phyloP scores from a whole-genome alignment of 2,329 filamentous ascomycete genomes.

The Bipolaris bicolor region DNA sequence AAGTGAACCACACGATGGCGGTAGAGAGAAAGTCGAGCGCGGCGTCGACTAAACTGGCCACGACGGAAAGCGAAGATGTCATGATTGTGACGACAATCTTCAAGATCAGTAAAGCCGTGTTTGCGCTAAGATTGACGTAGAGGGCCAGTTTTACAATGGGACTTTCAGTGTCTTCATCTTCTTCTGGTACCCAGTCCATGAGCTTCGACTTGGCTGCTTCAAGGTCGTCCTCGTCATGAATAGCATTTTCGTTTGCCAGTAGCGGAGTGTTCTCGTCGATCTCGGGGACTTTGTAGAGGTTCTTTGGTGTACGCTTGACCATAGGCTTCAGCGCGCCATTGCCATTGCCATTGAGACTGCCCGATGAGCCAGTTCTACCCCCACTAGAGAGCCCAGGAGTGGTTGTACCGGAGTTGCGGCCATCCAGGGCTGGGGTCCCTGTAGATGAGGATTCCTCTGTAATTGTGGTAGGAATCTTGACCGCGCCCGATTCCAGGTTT shows the following conservation, averaged over 20 bases:
- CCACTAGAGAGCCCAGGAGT: slow-evolving; percentile 27
- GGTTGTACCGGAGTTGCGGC: slow-evolving; percentile 12
- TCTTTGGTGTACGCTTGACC: slow-evolving; percentile 69
- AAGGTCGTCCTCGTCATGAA: slow-evolving; percentile 46
- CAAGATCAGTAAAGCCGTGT: slow-evolving; percentile 73
- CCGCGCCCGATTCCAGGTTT: slow-evolving; percentile 62
- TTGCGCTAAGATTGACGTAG: slow-evolving; percentile 82
- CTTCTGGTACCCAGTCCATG: slow-evolving; percentile 70
- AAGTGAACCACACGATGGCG: slow-evolving; percentile 80
- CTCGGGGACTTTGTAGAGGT: slow-evolving; percentile 75
- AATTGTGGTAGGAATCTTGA: slow-evolving; percentile 75
- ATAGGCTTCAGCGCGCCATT: slow-evolving; percentile 37
- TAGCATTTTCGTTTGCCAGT: slow-evolving; percentile 50
- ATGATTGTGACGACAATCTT: slow-evolving; percentile 79
- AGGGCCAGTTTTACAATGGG: slow-evolving; percentile 85
- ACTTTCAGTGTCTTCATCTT: slow-evolving; percentile 75
- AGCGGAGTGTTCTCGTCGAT: slow-evolving; percentile 71
- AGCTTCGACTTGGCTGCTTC: slow-evolving; percentile 60
- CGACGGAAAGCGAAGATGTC: slow-evolving; percentile 80
- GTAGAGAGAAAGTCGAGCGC: slow-evolving; percentile 82
- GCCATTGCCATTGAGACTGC: slow-evolving; percentile 39
- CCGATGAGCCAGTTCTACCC: slow-evolving; percentile 11
- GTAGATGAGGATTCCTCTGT: slow-evolving; percentile 64
- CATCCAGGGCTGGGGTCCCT: slow-evolving; percentile 25
- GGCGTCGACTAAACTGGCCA: slow-evolving; percentile 80